Evolutionary conservation across 192 early-diverging fungal species (phyloP).

Genomic region (Coemansia sp.): DNA sequence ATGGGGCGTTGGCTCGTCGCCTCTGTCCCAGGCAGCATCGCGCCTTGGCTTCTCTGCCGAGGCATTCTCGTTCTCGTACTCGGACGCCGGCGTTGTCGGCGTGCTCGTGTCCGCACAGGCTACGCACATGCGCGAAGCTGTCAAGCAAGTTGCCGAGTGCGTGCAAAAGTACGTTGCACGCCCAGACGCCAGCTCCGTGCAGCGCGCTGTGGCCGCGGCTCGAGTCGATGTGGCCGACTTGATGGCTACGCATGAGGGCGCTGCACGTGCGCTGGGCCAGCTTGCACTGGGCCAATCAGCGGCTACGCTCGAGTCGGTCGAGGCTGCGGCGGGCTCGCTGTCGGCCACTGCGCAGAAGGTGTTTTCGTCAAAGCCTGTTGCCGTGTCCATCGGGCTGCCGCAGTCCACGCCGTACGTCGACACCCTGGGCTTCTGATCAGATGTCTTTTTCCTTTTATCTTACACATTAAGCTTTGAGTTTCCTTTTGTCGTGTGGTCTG

Average conservation of each 20-base stretch:
- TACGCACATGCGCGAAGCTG: slow-evolving; percentile 60
- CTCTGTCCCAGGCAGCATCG: slow-evolving; percentile 65
- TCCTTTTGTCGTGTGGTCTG: neutral
- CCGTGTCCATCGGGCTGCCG: slow-evolving; percentile 38
- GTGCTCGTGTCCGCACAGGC: slow-evolving; percentile 64
- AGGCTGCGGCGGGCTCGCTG: slow-evolving; percentile 22
- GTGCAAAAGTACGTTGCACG: slow-evolving; percentile 61
- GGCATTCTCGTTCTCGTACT: slow-evolving; percentile 84
- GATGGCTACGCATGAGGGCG: slow-evolving; percentile 23
- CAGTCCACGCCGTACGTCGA: slow-evolving; percentile 52
- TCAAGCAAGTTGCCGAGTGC: slow-evolving; percentile 60
- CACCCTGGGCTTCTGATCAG: slow-evolving; percentile 38
- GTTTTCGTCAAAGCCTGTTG: slow-evolving; percentile 44
- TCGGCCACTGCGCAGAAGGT: slow-evolving; percentile 16
- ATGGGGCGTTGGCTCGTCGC: slow-evolving; percentile 61
- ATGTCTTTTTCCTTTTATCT: neutral
- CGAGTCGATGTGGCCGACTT: slow-evolving; percentile 28
- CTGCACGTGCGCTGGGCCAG: slow-evolving; percentile 18
- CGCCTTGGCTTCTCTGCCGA: slow-evolving; percentile 59
- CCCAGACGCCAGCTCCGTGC: slow-evolving; percentile 56
- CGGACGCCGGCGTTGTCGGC: slow-evolving; percentile 90
- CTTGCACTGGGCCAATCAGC: slow-evolving; percentile 29
- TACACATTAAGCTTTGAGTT: neutral
- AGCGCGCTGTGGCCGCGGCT: slow-evolving; percentile 60
- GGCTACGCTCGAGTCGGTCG: slow-evolving; percentile 25